Evolutionary conservation across 495 filamentous ascomycete species (phyloP).

Genomic region (Penicillium verhagenii): DNA sequence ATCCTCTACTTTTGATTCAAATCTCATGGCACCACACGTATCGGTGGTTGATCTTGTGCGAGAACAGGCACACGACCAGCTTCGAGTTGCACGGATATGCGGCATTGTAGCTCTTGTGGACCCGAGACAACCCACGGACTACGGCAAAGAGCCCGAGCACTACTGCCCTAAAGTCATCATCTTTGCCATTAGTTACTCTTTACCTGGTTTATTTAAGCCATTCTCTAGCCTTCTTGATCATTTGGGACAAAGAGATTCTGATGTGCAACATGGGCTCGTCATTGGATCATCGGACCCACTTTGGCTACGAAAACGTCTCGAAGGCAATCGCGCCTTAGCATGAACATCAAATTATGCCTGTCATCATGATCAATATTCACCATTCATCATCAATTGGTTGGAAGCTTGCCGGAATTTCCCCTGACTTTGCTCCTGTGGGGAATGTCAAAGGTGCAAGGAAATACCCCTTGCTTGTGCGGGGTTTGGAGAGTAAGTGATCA

Average conservation of each 20-base stretch:
- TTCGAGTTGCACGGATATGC: background rate
- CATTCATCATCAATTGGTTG: too few species aligned
- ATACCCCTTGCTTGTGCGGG: background rate
- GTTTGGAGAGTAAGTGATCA: too few species aligned
- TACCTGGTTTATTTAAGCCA: background rate
- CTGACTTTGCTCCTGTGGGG: background rate
- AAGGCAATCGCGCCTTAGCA: too few species aligned
- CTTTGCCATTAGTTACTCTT: too few species aligned
- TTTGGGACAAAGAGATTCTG: background rate
- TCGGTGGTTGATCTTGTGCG: background rate
- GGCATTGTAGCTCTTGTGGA: background rate
- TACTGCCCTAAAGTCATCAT: too few species aligned
- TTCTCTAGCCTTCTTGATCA: background rate
- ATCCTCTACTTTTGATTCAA: too few species aligned
- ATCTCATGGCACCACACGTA: background rate
- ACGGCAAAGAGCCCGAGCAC: too few species aligned
- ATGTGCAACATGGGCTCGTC: background rate
- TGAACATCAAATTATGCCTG: background rate
- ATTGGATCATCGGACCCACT: background rate
- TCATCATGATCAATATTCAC: background rate
- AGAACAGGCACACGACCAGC: background rate
- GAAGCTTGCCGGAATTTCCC: background rate
- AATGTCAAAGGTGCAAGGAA: background rate
- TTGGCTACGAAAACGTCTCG: background rate
- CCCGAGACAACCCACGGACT: background rate